Conservation (phyloP, 441 rosid genomes). For the Euphorbia corollata region DNA sequence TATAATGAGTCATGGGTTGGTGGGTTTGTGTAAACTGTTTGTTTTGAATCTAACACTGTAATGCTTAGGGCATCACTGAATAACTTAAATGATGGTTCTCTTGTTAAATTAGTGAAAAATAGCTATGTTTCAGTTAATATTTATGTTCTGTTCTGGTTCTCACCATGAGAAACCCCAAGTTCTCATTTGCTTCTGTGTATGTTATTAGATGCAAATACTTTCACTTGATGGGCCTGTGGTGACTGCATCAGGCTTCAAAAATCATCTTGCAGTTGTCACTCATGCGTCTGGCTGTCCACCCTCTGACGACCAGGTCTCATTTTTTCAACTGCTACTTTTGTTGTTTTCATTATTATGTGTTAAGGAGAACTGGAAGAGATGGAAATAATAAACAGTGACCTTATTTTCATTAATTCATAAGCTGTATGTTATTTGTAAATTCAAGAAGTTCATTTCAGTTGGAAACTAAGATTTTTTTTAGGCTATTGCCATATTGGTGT, state of each 20-base stretch:
- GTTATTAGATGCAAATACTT: conserved; percentile 60
- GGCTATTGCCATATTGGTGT: conserved; percentile 6
- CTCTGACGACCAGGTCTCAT: conserved; percentile 67
- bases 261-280: conserved; percentile 75
- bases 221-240: conserved; percentile 85
- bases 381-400: not conserved
- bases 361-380: not conserved
- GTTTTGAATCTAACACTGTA: not conserved
- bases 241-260: conserved; percentile 71
- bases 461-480: not conserved
- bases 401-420: not conserved
- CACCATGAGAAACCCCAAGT: not conserved
- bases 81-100: not conserved
- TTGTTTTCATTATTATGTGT: not conserved
- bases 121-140: not conserved
- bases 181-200: not conserved
- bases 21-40: not conserved
- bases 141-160: not conserved
- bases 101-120: not conserved
- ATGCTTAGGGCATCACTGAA: not conserved
- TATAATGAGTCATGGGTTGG: not conserved
- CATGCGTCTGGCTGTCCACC: conserved; percentile 79
- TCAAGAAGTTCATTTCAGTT: not conserved
- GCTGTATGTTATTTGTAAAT: not conserved
- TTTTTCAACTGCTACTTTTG: conserved; percentile 3